Evolutionary conservation across 768 basidiomycete genomes (phyloP), one percentile per base, ranked within the genome.

Genomic region (Leccinum broughii): DNA sequence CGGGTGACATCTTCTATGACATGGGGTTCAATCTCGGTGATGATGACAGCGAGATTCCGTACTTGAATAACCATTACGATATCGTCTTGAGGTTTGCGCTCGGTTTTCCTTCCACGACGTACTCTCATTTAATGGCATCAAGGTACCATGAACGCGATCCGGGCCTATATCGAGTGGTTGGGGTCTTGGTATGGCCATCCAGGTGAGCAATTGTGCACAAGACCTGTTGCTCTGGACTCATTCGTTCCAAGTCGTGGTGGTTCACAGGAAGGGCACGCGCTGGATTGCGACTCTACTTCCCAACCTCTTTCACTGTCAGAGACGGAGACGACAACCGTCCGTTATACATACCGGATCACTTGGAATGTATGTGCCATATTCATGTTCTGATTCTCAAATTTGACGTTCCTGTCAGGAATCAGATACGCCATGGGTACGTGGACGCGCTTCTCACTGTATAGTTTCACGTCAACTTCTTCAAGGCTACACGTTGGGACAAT

Each of bases 401-500:
- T 57, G 41, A 65, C 30, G 9, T 50, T 34, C 2, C n/a, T 49
- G 58, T 34, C 62, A 93, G 92, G 81, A 87, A 83, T 95, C 93
- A 28, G 85, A 87, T 62, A 92, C 90, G 11, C 89, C 90, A 55
- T 94, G 92, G 92, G 89, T 87, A 72, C 56, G 72, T 58, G 4
- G 39, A 41, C 57, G 44, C 9, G 2, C 11, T 26, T 55, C 10
- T 57, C 28, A 20, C 55, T 20, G 15, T 22, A 26, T 22, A 39
- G 44, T 15, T 51, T 55, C 28, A 35, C 26, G 52, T 66, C 10
- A 9, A 72, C 70, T 0, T 65, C 51, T 57, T 20, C 15, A 76
- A 93, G 93, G 95, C 94, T 5, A 92, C 95, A 4, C 82, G 96
- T 54, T 98, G 96, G 95, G 96, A 98, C 71, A 90, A 89, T 67